phyloP scores from a whole-genome alignment of 495 filamentous ascomycete genomes.

The Penicillium maclennaniae region DNA sequence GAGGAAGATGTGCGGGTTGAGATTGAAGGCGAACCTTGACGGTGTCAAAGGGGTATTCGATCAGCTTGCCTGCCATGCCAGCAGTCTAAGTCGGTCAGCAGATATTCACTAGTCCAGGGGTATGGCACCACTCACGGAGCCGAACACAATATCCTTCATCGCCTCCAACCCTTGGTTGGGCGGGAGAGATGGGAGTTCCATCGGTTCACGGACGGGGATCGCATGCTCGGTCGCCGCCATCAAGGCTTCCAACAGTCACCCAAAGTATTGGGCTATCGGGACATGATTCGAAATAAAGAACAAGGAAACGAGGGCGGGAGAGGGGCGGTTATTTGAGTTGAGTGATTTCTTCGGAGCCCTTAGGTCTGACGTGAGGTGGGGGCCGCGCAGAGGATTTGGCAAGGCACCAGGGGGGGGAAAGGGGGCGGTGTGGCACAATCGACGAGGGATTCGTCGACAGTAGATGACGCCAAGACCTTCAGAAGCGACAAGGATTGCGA shows the following conservation, averaged over 20 bases:
- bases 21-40: conserved; percentile 76
- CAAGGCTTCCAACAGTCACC: conserved; percentile 22
- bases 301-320: background rate
- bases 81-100: conserved; percentile 53
- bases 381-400: no score
- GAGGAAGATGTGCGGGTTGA: conserved; percentile 77
- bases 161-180: conserved; percentile 61
- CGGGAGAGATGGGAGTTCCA: conserved; percentile 40
- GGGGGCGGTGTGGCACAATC: conserved; percentile 28
- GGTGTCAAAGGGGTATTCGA: conserved; percentile 98
- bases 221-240: conserved; percentile 47
- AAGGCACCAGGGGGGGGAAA: conserved; percentile 11
- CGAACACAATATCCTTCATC: conserved; percentile 76
- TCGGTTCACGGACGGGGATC: conserved; percentile 35
- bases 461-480: conserved; percentile 14
- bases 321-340: conserved; percentile 11
- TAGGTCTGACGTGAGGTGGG: background rate
- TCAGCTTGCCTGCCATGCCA: conserved; percentile 87
- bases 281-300: conserved; percentile 18
- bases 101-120: conserved; percentile 7
- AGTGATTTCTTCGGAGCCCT: conserved; percentile 17
- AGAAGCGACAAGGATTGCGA: conserved; percentile 5
- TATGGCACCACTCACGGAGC: conserved; percentile 60
- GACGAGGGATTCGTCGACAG: conserved; percentile 33
- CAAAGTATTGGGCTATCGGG: conserved; percentile 31